These are phyloP conservation scores for Pezizomycotina sp. DNA, from an alignment of 2,329 filamentous ascomycete species.

Conservation along the genomic window DNA sequence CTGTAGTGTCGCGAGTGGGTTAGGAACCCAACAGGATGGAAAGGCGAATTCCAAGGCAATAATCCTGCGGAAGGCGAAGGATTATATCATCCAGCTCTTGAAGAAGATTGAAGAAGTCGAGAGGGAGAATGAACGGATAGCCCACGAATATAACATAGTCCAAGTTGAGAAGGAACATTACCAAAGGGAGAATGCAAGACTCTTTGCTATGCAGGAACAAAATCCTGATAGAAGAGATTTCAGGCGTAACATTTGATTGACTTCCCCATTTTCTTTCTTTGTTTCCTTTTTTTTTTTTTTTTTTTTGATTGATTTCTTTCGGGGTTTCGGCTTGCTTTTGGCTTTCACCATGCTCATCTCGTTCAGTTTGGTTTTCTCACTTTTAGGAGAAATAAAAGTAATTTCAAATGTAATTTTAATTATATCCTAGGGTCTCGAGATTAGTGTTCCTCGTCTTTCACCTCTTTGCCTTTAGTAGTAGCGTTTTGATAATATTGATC, in stretches of 20 bases:
- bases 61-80: constrained; percentile 23
- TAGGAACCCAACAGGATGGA: constrained; percentile 21
- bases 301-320: not conserved
- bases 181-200: not conserved
- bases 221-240: not conserved
- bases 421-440: not conserved
- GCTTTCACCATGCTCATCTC: constrained; percentile 1
- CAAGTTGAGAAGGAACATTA: not conserved
- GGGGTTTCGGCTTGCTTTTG: constrained; percentile 3
- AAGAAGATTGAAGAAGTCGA: constrained; percentile 9
- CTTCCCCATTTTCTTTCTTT: constrained; percentile 2
- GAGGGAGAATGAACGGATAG: constrained; percentile 9
- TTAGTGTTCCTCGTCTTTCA: too few species aligned
- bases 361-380: not conserved
- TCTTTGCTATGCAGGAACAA: not conserved
- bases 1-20: too few species aligned
- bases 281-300: not conserved
- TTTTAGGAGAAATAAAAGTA: constrained; percentile 2
- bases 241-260: constrained; percentile 1
- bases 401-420: not conserved
- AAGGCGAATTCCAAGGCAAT: constrained; percentile 23
- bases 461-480: not conserved
- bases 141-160: constrained; percentile 15
- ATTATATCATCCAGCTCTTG: constrained; percentile 23
- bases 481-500: not conserved